These are phyloP conservation scores for Suhomyces sp. DNA, from an alignment of 805 yeast species.

Conservation along the genomic window DNA sequence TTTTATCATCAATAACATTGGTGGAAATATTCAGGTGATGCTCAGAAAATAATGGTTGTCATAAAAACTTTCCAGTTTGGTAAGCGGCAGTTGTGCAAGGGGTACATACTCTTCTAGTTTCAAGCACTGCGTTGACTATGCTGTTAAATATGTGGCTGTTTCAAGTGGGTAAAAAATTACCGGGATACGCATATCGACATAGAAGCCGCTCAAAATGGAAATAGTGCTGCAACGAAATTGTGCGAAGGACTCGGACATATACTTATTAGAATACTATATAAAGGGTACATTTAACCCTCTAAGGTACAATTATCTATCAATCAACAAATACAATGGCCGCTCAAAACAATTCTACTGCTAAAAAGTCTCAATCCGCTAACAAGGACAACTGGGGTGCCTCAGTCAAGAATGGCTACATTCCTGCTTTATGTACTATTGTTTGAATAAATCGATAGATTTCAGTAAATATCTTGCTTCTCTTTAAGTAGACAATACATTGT, in stretches of 20 bases:
- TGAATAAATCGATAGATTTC: no score
- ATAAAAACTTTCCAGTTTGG: not conserved
- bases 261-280: not conserved
- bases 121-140: not conserved
- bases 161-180: not conserved
- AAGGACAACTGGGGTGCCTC: constrained; percentile 3
- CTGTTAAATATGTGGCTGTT: not conserved
- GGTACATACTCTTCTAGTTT: no score
- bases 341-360: constrained; percentile 1
- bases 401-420: not conserved
- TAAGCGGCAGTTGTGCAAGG: not conserved
- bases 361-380: constrained; percentile 3
- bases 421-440: constrained; percentile 2
- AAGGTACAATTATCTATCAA: not conserved
- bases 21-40: no score
- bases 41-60: no score
- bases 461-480: not conserved
- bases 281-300: not conserved
- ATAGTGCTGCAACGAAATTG: not conserved
- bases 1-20: no score
- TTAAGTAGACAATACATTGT: not conserved
- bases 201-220: not conserved
- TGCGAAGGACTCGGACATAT: not conserved
- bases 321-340: constrained; percentile 1
- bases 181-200: not conserved